phyloP scores from a whole-genome alignment of 2,329 filamentous ascomycete genomes.

The Pezicula carpinea region DNA sequence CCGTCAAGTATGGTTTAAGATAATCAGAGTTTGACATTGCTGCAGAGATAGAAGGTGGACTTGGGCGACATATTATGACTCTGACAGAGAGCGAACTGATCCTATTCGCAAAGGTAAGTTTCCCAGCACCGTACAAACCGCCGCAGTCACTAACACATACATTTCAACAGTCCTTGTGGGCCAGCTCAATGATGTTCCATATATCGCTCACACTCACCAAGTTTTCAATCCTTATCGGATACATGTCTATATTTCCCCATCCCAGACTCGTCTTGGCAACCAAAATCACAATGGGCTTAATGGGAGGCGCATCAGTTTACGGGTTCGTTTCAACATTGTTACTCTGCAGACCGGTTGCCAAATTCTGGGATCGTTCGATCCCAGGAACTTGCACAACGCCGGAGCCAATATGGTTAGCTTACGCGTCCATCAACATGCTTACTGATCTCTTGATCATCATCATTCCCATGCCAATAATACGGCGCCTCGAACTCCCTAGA shows the following conservation, averaged over 20 bases:
- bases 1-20: background rate
- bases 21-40: background rate
- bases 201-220: background rate
- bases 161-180: background rate
- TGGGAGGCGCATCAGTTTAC: background rate
- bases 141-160: background rate
- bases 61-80: background rate
- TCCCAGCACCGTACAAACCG: background rate
- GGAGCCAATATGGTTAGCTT: background rate
- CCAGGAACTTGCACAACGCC: background rate
- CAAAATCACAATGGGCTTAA: background rate
- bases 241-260: background rate
- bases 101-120: background rate
- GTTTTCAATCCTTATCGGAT: background rate
- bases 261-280: background rate
- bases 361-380: background rate
- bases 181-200: background rate
- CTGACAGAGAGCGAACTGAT: background rate
- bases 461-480: background rate
- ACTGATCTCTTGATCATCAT: background rate
- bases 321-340: background rate
- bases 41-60: background rate
- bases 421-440: background rate
- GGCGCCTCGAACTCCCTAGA: background rate
- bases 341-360: background rate